Percentiles rank a stretch among this genome's conserved stretches.
Evolutionary conservation across 106 monocot genomes (phyloP).

Genomic region (Vanilla planifolia): DNA sequence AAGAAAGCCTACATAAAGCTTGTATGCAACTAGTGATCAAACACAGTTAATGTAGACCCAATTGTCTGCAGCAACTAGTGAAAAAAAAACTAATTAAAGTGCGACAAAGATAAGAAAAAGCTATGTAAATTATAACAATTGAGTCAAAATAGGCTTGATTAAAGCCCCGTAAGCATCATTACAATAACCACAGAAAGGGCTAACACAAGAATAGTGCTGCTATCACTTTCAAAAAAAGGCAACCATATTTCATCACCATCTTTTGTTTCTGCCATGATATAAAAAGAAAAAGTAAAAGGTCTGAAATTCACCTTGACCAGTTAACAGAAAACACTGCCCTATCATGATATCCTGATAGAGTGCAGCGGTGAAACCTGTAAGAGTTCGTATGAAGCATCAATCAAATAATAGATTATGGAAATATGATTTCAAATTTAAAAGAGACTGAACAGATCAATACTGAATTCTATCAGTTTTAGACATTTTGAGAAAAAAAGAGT

Average conservation of each 20-base stretch:
- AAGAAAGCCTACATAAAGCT: no score
- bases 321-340: conserved; percentile 70
- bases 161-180: no score
- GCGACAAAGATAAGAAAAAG: no score
- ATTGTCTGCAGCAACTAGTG: no score
- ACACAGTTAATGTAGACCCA: no score
- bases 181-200: no score
- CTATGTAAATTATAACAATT: no score
- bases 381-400: background rate
- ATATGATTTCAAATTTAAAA: background rate
- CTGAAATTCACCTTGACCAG: conserved; percentile 63
- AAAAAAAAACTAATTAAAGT: no score
- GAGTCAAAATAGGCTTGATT: no score
- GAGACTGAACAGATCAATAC: background rate
- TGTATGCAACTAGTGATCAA: no score
- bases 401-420: conserved; percentile 3
- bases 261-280: background rate
- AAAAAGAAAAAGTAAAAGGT: background rate
- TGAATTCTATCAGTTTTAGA: background rate
- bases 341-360: conserved; percentile 69
- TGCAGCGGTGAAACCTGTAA: conserved; percentile 63
- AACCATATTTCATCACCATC: background rate
- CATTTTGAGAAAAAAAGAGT: background rate
- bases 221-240: background rate
- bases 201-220: background rate